These are phyloP conservation scores for Macroventuria anomochaeta DNA, from an alignment of 2,329 filamentous ascomycete genomes.

Conservation along the genomic window DNA sequence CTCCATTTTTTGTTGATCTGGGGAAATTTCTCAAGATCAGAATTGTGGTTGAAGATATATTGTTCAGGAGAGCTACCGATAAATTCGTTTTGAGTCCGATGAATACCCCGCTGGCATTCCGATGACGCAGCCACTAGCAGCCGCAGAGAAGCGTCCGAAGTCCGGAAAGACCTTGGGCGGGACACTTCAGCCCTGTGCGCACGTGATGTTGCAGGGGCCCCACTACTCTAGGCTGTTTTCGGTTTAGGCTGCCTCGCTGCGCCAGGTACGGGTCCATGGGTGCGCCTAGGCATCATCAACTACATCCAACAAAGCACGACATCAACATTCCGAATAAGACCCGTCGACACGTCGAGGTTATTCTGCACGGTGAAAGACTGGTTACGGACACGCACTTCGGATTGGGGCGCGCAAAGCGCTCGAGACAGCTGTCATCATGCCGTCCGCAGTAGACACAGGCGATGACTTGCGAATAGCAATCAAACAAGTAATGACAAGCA, in stretches of 20 bases:
- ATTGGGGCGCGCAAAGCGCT: slow-evolving; percentile 5
- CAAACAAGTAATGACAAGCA: slow-evolving; percentile 53
- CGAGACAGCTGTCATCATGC: slow-evolving; percentile 34
- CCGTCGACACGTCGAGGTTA: neutral
- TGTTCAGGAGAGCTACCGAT: slow-evolving; percentile 12
- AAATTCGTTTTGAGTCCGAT: slow-evolving; percentile 37
- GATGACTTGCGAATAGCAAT: slow-evolving; percentile 58
- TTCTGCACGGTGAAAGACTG: neutral
- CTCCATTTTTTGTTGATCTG: slow-evolving; percentile 43
- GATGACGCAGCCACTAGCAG: slow-evolving; percentile 43
- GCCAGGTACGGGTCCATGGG: slow-evolving; percentile 20
- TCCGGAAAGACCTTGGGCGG: slow-evolving; percentile 5
- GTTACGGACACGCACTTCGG: neutral
- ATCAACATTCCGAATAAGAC: slow-evolving; percentile 12
- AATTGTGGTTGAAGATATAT: slow-evolving; percentile 33
- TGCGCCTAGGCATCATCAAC: slow-evolving; percentile 23
- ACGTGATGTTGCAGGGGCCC: slow-evolving; percentile 5
- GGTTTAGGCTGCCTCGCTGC: slow-evolving; percentile 5
- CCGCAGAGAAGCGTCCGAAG: slow-evolving; percentile 4
- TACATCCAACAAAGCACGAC: slow-evolving; percentile 15
- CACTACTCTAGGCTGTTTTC: neutral
- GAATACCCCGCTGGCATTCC: slow-evolving; percentile 34
- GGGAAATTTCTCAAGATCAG: slow-evolving; percentile 15
- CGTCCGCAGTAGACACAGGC: slow-evolving; percentile 51
- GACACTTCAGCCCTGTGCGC: slow-evolving; percentile 8